These are phyloP conservation scores for Suhomyces pyralidae DNA, from an alignment of 805 yeast species.

Conservation along the genomic window DNA sequence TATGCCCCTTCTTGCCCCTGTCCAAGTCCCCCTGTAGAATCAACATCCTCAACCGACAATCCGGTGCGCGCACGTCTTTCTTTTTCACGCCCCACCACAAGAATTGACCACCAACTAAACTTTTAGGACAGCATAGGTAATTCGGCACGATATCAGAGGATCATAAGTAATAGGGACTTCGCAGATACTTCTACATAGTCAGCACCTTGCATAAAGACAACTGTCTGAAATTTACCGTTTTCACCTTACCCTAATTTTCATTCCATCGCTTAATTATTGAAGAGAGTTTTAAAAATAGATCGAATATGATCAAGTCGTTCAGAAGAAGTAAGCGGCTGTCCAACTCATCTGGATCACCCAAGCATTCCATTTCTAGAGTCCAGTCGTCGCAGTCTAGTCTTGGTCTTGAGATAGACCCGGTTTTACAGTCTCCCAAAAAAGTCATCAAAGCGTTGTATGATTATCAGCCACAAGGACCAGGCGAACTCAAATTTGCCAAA, in stretches of 20 bases:
- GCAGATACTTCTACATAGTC: neutral
- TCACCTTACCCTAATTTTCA: neutral
- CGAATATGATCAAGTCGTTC: constrained; percentile 38
- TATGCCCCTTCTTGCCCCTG: constrained; percentile 1
- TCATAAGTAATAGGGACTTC: neutral
- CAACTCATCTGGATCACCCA: constrained; percentile 25
- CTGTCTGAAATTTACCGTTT: neutral
- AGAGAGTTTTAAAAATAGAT: neutral
- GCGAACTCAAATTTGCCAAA: constrained; percentile 70
- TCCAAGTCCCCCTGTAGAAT: neutral
- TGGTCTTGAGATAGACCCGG: constrained; percentile 14
- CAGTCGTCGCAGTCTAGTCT: constrained; percentile 15
- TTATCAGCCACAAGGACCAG: constrained; percentile 74
- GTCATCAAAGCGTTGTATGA: constrained; percentile 80
- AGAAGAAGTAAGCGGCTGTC: constrained; percentile 42
- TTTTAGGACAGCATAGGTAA: neutral
- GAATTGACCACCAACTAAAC: neutral
- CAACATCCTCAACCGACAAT: neutral
- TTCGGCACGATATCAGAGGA: neutral
- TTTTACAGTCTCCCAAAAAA: constrained; percentile 62
- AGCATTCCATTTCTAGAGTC: constrained; percentile 32
- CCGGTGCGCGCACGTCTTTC: neutral
- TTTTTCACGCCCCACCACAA: constrained; percentile 1
- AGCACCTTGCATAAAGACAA: neutral
- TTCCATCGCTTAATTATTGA: neutral